Evolutionary conservation across 257 asterid genomes (phyloP), one percentile per base, ranked within the genome.

Genomic region (Linaria vulgaris): DNA sequence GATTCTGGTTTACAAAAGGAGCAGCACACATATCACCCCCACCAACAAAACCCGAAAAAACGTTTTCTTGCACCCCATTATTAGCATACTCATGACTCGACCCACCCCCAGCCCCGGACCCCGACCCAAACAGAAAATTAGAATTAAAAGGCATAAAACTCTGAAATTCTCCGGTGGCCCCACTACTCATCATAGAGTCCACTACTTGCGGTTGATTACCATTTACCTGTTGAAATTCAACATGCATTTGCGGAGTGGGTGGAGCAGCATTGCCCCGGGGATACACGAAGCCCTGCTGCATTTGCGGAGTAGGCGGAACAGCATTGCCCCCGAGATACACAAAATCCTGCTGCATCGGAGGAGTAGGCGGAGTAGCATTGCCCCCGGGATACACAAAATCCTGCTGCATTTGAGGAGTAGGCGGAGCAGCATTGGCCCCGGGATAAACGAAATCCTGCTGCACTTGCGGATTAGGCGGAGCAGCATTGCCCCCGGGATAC

Each of bases 131-230:
- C 3, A 27, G 4, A 27, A 82, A 71, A 67, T 78, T 80, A 14
- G 81, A 57, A 67, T 38, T 41, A 55, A 77, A 75, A 60, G 23
- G 62, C 76, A 79, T 72, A 25, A 82, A 79, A 46, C 69, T 74
- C 31, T 71, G 84, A 3, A 78, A 64, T 52, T 65, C 85, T 5
- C 61, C 85, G 16, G 60, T 70, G 56, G 60, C 74, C 71, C 34
- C 34, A 27, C 4, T 27, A 27, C 34, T 27, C 34, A 27, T 27
- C 34, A 27, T 27, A 27, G 34, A 6, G 4, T 2, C 34, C 34
- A 27, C 6, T n/a, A n/a, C n/a, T n/a, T n/a, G n/a, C n/a, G 75
- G 52, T 13, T 22, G 41, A 30, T 4, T 64, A 57, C 71, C 63
- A 55, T 74, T 77, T 62, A 66, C 77, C 74, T 72, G 80, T 19